Evolutionary conservation across 2,329 filamentous ascomycete species (phyloP), one percentile per base, ranked within the genome.

Genomic region (Geosmithia flava): DNA sequence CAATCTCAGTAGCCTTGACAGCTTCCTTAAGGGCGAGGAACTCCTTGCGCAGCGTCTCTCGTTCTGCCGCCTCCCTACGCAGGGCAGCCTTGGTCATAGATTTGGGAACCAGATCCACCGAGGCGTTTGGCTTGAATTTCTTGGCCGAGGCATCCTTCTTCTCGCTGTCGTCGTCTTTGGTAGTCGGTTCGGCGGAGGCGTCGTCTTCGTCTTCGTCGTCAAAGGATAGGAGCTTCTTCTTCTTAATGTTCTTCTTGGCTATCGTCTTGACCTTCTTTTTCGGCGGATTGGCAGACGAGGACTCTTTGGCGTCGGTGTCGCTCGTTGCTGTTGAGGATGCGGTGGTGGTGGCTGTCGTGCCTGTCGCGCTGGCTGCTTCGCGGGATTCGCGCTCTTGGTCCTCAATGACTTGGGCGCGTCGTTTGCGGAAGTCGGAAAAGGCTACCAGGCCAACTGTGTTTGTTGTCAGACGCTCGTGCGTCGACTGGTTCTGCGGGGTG

Each of bases 371-470:
- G 27, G 40, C 29, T n/a, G 37, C 43, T 54, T 87, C 84, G 59
- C 82, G 80, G 13, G 80, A 83, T 58, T 93, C 87, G 58, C 85
- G 80, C 60, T 93, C 87, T 60, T 93, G 91, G 61, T 87, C 83
- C 64, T 96, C 91, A 45, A 95, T 72, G n/a, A 90, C 87, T 66
- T 96, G 88, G 56, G 89, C 90, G 65, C 91, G 87, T 51, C 93
- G 83, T 69, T 98, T 97, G 65, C 91, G 88, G 65, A 95, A 97
- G 62, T 97, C 93, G 54, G 87, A 88, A 42, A 96, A 81, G 50
- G 87, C 80, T 47, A 97, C 91, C 2, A 98, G 81, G 41, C 93
- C 93, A 54, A 96, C 89, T 0, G 88, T 95, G 59, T 88, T 82
- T 48, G 81, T 87, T 51, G 91, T 91, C 45, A 95, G 75, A 15